phyloP scores from a whole-genome alignment of 2,329 filamentous ascomycete genomes.

The Bipolaris victoriae region DNA sequence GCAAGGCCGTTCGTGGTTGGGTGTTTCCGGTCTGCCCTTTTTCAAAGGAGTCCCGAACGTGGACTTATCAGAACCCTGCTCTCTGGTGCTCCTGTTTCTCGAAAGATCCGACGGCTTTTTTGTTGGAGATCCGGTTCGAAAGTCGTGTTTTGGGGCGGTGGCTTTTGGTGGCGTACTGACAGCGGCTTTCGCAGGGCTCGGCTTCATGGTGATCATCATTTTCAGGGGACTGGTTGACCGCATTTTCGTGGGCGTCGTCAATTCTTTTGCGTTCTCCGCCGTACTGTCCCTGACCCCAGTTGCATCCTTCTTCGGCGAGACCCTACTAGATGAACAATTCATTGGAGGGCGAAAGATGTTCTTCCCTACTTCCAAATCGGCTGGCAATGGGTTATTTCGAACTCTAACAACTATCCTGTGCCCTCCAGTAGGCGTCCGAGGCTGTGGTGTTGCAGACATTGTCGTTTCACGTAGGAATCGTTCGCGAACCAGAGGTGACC shows the following conservation, averaged over 20 bases:
- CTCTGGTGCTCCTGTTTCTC: slow-evolving; percentile 4
- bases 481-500: slow-evolving; percentile 19
- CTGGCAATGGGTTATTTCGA: slow-evolving; percentile 8
- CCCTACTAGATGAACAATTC: slow-evolving; percentile 27
- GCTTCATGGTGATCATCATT: background rate
- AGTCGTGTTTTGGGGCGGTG: background rate
- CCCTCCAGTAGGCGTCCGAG: slow-evolving; percentile 19
- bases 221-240: slow-evolving; percentile 4
- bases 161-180: background rate
- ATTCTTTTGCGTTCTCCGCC: slow-evolving; percentile 4
- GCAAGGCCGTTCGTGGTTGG: slow-evolving; percentile 3
- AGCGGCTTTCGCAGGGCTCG: background rate
- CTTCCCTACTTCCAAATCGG: slow-evolving; percentile 24
- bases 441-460: slow-evolving; percentile 27
- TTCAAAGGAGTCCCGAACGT: background rate
- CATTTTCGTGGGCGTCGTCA: background rate
- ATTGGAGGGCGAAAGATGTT: slow-evolving; percentile 31
- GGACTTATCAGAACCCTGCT: background rate
- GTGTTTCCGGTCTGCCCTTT: background rate
- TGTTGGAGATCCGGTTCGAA: background rate
- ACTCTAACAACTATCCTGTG: slow-evolving; percentile 4
- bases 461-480: slow-evolving; percentile 24
- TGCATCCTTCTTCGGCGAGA: slow-evolving; percentile 14
- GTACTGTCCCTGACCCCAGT: background rate
- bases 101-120: slow-evolving; percentile 6